Evolutionary conservation across 352 stramenopile genomes (phyloP), one percentile per base, ranked within the genome.

Genomic region (Pythium myriotylum): DNA sequence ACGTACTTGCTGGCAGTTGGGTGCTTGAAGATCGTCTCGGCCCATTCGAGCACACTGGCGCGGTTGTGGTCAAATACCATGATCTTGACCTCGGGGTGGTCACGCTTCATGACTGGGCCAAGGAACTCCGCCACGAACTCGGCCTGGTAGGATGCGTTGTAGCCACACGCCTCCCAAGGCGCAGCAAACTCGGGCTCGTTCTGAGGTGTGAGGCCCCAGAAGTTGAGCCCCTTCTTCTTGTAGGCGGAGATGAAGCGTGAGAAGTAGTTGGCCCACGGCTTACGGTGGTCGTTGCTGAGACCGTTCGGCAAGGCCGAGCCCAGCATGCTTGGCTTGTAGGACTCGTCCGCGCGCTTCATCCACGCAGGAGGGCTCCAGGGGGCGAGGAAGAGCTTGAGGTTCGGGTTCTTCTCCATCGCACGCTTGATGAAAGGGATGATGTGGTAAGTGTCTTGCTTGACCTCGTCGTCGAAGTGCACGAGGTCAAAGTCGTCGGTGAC

Each of bases 11-110:
- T 68, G 3, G 78, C 84, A 24, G 72, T 79, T 0, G 79, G 71
- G 62, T 91, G 72, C 46, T 81, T 78, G 64, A 84, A 87, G 19
- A 93, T 88, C n/a, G 68, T 77, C 17, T 84, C 56, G 0, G 88
- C 83, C 86, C 88, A 96, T 7, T 91, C 59, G 9, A 54, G 59
- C 7, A 97, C 72, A 24, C 62, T 86, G 51, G 73, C 84, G 33
- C 90, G 94, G 62, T 97, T 97, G 69, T 97, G 86, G 62, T 98
- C 92, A 62, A 96, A 97, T 0, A 92, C 78, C 74, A 98, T 95
- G 46, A 98, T 91, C 53, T 89, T 89, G 16, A 97, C 65, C 5
- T 92, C 82, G 0, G 92, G 92, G 65, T 97, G 91, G 61, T 97
- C 88, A 17, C 74, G 71, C 5, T 77, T 59, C 23, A 98, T 77